These are phyloP conservation scores for Backusella australiensis DNA, from an alignment of 192 early-diverging fungal species.

Conservation along the genomic window DNA sequence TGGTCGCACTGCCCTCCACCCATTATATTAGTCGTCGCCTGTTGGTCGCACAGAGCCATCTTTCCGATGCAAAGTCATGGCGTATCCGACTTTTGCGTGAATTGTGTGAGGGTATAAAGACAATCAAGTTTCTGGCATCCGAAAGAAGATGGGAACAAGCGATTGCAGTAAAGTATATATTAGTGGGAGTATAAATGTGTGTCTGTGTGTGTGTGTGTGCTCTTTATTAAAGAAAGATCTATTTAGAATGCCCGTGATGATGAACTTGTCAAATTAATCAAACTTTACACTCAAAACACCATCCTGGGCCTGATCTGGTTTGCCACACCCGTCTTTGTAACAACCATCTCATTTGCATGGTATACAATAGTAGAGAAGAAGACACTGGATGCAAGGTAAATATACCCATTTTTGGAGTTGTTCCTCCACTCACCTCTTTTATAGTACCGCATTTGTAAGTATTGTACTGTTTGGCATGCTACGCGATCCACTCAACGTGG, in stretches of 20 bases:
- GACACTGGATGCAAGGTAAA: constrained; percentile 43
- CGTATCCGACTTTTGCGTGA: constrained; percentile 79
- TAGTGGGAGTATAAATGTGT: neutral
- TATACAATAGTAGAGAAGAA: constrained; percentile 53
- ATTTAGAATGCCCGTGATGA: constrained; percentile 26
- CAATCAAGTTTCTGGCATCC: constrained; percentile 89
- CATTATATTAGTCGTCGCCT: constrained; percentile 55
- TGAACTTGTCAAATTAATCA: constrained; percentile 34
- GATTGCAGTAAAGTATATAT: constrained; percentile 48
- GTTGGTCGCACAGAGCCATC: constrained; percentile 47
- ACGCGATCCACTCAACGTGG: constrained; percentile 48
- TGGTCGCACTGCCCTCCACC: constrained; percentile 61
- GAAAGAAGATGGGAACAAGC: constrained; percentile 68
- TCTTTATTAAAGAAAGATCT: too few relatives aligned
- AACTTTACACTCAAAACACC: constrained; percentile 33
- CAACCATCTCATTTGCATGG: constrained; percentile 57
- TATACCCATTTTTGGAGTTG: neutral
- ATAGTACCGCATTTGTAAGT: constrained; percentile 60
- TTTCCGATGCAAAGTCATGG: constrained; percentile 66
- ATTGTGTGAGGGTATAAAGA: constrained; percentile 70
- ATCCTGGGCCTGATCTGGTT: constrained; percentile 49
- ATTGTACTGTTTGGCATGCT: constrained; percentile 65
- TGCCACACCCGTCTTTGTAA: constrained; percentile 54
- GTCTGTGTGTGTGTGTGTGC: too few relatives aligned
- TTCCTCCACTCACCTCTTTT: neutral